phyloP scores from a whole-genome alignment of 306 rosid genomes.

The Datisca glomerata region DNA sequence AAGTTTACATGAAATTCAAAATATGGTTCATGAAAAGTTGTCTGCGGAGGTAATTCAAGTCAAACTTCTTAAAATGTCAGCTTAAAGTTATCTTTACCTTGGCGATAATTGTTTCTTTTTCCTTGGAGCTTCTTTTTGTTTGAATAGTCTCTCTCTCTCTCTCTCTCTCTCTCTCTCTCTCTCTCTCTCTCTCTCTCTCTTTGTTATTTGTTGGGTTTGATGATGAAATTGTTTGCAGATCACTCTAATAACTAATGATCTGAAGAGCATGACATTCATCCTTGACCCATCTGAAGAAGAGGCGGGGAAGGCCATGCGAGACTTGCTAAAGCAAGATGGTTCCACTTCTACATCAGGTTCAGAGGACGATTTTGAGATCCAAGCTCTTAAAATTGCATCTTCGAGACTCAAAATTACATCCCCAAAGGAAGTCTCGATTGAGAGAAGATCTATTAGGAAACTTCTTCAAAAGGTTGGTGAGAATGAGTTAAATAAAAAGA shows the following conservation, averaged over 20 bases:
- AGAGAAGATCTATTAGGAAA: conserved; percentile 55
- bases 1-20: conserved; percentile 45
- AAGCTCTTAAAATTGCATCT: conserved; percentile 48
- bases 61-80: no score
- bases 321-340: conserved; percentile 33
- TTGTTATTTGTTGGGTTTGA: conserved; percentile 8
- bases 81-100: no score
- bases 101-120: no score
- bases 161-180: conserved; percentile 1
- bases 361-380: conserved; percentile 32
- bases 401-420: conserved; percentile 55
- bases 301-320: conserved; percentile 47
- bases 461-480: conserved; percentile 30
- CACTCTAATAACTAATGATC: conserved; percentile 52
- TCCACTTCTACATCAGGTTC: conserved; percentile 35
- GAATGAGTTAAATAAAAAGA: conserved; percentile 27
- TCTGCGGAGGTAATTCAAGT: conserved; percentile 75
- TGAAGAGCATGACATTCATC: conserved; percentile 33
- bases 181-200: not conserved
- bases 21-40: conserved; percentile 53
- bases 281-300: conserved; percentile 57
- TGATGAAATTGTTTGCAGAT: conserved; percentile 43
- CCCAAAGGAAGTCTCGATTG: conserved; percentile 32
- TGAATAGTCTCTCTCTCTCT: no score
- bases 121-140: no score